Conservation (phyloP, 208 protist species). For the Trypanosoma conorhini region DNA sequence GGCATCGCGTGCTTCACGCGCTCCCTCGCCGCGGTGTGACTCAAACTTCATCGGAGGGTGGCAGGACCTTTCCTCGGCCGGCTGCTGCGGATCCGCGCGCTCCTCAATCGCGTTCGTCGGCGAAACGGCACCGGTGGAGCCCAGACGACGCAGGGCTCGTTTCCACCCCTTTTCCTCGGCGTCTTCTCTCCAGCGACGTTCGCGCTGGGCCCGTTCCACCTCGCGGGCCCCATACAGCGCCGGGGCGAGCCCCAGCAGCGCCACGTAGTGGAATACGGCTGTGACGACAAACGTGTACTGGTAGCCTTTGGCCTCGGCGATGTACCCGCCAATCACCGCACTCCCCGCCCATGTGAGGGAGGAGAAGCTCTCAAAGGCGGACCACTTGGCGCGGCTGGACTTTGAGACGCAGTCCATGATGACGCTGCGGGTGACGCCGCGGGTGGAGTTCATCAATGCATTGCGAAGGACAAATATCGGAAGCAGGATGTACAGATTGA, state of each 20-base stretch:
- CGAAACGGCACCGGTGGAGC: background rate
- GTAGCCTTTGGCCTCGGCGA: slow-evolving; percentile 44
- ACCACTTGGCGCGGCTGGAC: slow-evolving; percentile 52
- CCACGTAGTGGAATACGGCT: slow-evolving; percentile 43
- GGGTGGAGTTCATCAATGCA: slow-evolving; percentile 64
- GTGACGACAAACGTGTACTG: slow-evolving; percentile 50
- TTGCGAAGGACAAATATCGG: slow-evolving; percentile 51
- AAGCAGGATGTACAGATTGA: slow-evolving; percentile 15
- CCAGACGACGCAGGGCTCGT: background rate
- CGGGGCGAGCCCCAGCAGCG: slow-evolving; percentile 37
- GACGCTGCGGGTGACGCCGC: slow-evolving; percentile 62
- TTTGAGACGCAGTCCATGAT: slow-evolving; percentile 66
- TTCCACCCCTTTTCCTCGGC: background rate
- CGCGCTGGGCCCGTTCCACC: background rate
- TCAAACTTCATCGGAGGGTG: background rate
- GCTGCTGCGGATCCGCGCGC: background rate
- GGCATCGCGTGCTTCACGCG: too few species aligned
- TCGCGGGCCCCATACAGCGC: slow-evolving; percentile 30
- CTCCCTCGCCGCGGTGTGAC: too few species aligned
- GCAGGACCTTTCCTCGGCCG: background rate
- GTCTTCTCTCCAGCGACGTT: slow-evolving; percentile 2
- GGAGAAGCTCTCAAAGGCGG: slow-evolving; percentile 66
- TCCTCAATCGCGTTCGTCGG: background rate
- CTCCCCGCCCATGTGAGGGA: slow-evolving; percentile 67
- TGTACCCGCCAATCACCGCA: slow-evolving; percentile 55